Base-by-base conservation (phyloP, 1,284 basidiomycete genomes). In the Moniliella sp. region DNA sequence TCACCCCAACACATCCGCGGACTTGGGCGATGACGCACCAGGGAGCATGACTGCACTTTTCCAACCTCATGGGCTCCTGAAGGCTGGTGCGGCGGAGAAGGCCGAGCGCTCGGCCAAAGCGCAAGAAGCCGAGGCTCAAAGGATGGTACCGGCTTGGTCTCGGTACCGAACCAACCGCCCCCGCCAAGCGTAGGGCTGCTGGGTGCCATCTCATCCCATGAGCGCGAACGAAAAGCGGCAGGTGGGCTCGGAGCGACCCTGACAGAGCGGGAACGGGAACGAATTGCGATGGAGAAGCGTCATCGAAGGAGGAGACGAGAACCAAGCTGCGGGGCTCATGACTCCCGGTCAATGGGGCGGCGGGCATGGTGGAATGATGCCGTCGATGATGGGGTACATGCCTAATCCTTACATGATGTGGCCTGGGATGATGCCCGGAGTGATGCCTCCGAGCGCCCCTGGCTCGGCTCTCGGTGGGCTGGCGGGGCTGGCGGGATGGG, bases 131-230 rank as follows among this genome's bases (percentile, higher is more conserved):
- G 66, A 80, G 9, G 88, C 88, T 4, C 70, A 84, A 82, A 86
- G 61, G 73, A 69, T 5, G 91, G 91, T 19, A 75, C 73, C 16
- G 79, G 80, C 7, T 69, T 97, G 35, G 76, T 97, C 63, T 86
- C 86, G 55, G 81, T 97, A 13, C 80, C 81, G 3, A 73, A 75
- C 56, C 91, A 91, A 61, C 83, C 86, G 0, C 83, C 82, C 3
- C 82, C 83, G 1, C 88, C 91, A 5, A 82, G 91, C 62, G 82
- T 79, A 19, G 91, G 91, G 23, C 70, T 97, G 21, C 71, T 97
- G 28, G 88, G 88, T 14, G 86, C 86, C 2, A 86, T 97, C 48
- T 83, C 82, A 15, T 80, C 78, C 12, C 83, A 91, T 61, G 84
- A 97, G 63, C 71, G 80, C 35, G 86, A 94, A 40, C 70, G 83